These are phyloP conservation scores for Salix arbutifolia DNA, from an alignment of 345 rosid species.

Conservation along the genomic window DNA sequence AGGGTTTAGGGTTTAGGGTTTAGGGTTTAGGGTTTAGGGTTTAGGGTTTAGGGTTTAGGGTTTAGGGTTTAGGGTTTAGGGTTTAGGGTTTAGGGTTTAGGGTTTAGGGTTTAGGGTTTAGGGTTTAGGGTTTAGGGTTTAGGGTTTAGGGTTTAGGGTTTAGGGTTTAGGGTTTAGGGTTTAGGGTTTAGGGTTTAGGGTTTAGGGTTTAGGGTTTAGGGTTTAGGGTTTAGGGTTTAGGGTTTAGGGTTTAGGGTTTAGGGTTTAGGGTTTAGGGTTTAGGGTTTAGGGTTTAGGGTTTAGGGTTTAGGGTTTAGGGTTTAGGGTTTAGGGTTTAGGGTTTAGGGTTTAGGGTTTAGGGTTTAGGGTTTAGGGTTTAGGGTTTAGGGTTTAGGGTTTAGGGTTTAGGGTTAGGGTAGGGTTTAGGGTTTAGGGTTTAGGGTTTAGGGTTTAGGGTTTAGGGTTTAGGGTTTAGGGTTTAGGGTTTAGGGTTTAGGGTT, in stretches of 20 bases:
- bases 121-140: conserved; percentile 15
- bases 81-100: conserved; percentile 16
- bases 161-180: conserved; percentile 22
- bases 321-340: conserved; percentile 17
- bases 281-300: conserved; percentile 19
- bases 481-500: conserved; percentile 22
- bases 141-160: conserved; percentile 19
- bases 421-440: conserved; percentile 16
- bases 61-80: conserved; percentile 17
- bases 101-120: conserved; percentile 17
- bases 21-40: conserved; percentile 20
- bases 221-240: conserved; percentile 18
- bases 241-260: conserved; percentile 17
- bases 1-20: conserved; percentile 15
- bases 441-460: conserved; percentile 20
- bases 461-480: conserved; percentile 19
- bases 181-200: conserved; percentile 19
- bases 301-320: conserved; percentile 18
- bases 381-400: neutral
- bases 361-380: conserved; percentile 12
- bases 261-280: conserved; percentile 18
- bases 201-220: conserved; percentile 16
- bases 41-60: conserved; percentile 18
- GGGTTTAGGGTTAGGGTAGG: conserved; percentile 9
- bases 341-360: conserved; percentile 13